A percentile compares a stretch with the other conserved stretches of the same genome.
These are phyloP conservation scores for Acmispon strigosus DNA, from an alignment of 306 rosid species.

Conservation along the genomic window DNA sequence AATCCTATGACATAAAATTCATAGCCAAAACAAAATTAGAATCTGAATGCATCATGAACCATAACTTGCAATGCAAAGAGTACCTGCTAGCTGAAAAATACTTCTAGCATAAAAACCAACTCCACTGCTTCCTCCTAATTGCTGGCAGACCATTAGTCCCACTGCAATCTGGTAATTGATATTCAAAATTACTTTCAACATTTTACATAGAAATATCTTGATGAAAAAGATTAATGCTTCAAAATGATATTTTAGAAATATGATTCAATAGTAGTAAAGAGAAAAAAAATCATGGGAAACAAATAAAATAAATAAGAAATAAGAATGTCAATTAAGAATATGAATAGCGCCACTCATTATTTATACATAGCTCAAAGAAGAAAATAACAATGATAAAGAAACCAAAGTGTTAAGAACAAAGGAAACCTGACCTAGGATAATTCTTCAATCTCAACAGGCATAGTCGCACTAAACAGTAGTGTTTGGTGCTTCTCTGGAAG, in stretches of 20 bases:
- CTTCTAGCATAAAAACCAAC: no score
- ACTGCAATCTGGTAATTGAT: no score
- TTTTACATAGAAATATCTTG: neutral
- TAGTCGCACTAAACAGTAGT: constrained; percentile 79
- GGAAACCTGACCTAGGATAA: constrained; percentile 57
- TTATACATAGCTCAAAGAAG: neutral
- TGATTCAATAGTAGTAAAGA: neutral
- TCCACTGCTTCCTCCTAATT: no score
- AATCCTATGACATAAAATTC: no score
- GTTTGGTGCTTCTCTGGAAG: constrained; percentile 86
- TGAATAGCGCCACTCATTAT: neutral
- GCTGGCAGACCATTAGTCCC: no score
- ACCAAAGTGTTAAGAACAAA: neutral
- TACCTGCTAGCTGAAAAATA: no score
- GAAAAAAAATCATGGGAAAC: neutral
- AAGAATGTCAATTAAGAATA: constrained; percentile 2
- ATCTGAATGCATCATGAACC: no score
- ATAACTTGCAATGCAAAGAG: no score
- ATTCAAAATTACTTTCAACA: no score
- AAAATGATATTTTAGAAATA: neutral
- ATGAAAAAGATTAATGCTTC: neutral
- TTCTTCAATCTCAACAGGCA: constrained; percentile 86
- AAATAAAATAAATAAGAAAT: neutral
- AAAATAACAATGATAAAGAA: neutral
- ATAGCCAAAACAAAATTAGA: no score